Percentiles rank a stretch among this genome's conserved stretches.
These are phyloP conservation scores for Dryadomyces quercivorus DNA, from an alignment of 2,329 filamentous ascomycete species.

Conservation along the genomic window DNA sequence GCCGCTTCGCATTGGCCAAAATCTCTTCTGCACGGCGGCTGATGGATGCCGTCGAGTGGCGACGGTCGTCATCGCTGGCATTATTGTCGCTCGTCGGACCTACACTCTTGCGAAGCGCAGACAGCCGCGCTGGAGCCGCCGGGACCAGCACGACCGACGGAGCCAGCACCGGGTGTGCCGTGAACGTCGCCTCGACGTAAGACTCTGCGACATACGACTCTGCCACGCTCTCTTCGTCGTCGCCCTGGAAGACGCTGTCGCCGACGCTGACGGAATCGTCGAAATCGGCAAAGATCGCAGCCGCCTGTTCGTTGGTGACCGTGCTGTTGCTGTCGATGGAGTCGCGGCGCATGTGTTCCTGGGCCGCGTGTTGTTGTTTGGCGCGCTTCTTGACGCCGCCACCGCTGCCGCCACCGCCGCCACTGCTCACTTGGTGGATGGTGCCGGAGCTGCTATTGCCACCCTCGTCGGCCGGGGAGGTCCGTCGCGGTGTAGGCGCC, in stretches of 20 bases:
- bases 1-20: conserved; percentile 80
- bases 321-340: conserved; percentile 52
- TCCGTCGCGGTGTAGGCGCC: conserved; percentile 21
- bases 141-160: no score
- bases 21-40: conserved; percentile 82
- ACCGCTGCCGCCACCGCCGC: conserved; percentile 12
- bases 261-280: conserved; percentile 50
- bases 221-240: conserved; percentile 55
- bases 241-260: conserved; percentile 54
- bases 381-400: conserved; percentile 31
- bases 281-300: conserved; percentile 47
- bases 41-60: conserved; percentile 38
- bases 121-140: conserved; percentile 1
- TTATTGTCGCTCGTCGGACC: conserved; percentile 12
- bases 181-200: conserved; percentile 18
- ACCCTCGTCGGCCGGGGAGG: conserved; percentile 29
- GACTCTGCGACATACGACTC: conserved; percentile 40
- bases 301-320: conserved; percentile 36
- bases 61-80: conserved; percentile 27
- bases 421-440: not conserved
- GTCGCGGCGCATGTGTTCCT: conserved; percentile 33
- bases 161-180: not conserved
- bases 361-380: conserved; percentile 18
- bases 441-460: not conserved
- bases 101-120: conserved; percentile 14